These are phyloP conservation scores for Fusarium dlaminii DNA, from an alignment of 2,329 filamentous ascomycete species.

Conservation along the genomic window DNA sequence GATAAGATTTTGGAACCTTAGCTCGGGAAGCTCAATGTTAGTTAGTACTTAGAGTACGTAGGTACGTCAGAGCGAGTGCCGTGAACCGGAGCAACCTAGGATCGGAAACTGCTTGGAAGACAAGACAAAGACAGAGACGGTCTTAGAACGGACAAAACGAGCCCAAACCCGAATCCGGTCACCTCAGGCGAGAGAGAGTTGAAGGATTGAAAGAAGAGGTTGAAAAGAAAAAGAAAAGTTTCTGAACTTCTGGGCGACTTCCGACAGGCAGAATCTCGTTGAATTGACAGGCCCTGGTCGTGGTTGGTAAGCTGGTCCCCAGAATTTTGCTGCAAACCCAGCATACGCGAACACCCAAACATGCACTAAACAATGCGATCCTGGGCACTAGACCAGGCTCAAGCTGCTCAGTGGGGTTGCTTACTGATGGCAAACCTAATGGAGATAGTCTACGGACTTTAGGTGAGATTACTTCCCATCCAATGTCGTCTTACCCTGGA, in stretches of 20 bases:
- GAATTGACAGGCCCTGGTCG: slow-evolving; percentile 21
- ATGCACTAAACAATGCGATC: slow-evolving; percentile 17
- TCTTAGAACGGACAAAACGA: background rate
- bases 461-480: background rate
- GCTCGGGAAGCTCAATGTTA: slow-evolving; percentile 27
- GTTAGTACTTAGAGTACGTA: background rate
- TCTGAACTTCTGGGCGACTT: slow-evolving; percentile 26
- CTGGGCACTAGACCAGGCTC: background rate
- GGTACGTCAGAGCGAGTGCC: slow-evolving; percentile 22
- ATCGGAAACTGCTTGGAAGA: slow-evolving; percentile 14
- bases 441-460: slow-evolving; percentile 18
- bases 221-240: background rate
- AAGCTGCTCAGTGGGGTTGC: slow-evolving; percentile 16
- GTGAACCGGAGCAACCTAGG: slow-evolving; percentile 9
- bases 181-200: slow-evolving; percentile 5
- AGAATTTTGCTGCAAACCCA: slow-evolving; percentile 23
- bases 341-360: slow-evolving; percentile 14
- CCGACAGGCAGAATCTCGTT: slow-evolving; percentile 31
- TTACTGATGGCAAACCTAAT: background rate
- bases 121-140: background rate
- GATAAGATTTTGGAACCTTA: slow-evolving; percentile 11
- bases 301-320: slow-evolving; percentile 37
- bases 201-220: background rate
- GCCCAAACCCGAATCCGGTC: slow-evolving; percentile 17
- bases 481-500: slow-evolving; percentile 1